Base-by-base conservation (phyloP, 805 yeast species). In the Cyberlindnera euphorbiiphila region DNA sequence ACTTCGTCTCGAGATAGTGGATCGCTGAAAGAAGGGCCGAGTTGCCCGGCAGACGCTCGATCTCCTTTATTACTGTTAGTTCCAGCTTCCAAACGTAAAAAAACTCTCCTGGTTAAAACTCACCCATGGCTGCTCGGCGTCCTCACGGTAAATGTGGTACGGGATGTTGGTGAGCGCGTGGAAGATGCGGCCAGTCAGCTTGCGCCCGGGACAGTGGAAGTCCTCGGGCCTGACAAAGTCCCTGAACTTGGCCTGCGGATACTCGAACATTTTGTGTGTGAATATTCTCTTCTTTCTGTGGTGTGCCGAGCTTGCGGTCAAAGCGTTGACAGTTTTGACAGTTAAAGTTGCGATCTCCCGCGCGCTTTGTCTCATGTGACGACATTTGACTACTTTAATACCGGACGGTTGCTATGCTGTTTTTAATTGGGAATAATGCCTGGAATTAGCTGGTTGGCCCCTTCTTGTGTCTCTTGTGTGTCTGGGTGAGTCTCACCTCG, bases 21-120 rank as follows among this genome's bases (percentile, higher is more conserved):
- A 85, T 74, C 13, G 94, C 78, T 4, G 95, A 79, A 53, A 83
- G 81, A 25, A 91, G 64, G 0, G 97, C 94, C 9, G 93, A 78
- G 51, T 85, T 85, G 2, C 98, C 98, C 8, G 93, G 70, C 10
- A 79, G 65, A 26, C 80, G 77, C 37, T 70, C 73, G 28, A 81
- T 74, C 36, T 34, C 33, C 45, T 37, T 7, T 12, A 14, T 31
- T 25, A 15, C 20, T 24, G 42, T 38, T 34, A 29, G 41, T 32
- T 24, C 11, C 24, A 5, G 7, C 10, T 26, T 26, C 29, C 5
- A n/a, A n/a, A n/a, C n/a, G n/a, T n/a, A n/a, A n/a, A n/a, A n/a
- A n/a, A n/a, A n/a, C n/a, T n/a, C n/a, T n/a, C n/a, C n/a, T n/a
- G n/a, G n/a, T n/a, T n/a, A n/a, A n/a, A n/a, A 37, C 39, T 32